Conservation (phyloP, 345 rosid genomes). For the Salix dunnii region DNA sequence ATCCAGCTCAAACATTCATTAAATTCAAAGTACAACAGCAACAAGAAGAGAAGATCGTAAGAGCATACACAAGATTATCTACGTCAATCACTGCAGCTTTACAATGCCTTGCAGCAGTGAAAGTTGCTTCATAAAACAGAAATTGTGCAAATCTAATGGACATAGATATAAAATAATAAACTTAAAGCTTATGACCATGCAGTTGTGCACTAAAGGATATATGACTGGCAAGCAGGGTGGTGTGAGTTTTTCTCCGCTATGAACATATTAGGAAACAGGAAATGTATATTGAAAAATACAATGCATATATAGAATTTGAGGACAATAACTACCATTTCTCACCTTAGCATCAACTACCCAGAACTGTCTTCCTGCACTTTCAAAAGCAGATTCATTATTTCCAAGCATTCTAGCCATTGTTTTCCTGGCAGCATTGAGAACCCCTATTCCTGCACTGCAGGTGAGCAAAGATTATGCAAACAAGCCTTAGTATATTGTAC, state of each 20-base stretch:
- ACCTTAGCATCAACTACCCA: slow-evolving; percentile 99
- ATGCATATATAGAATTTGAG: neutral
- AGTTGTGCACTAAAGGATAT: no score
- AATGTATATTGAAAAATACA: neutral
- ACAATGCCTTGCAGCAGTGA: neutral
- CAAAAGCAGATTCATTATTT: slow-evolving; percentile 76
- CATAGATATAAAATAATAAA: neutral
- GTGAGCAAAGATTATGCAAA: slow-evolving; percentile 24
- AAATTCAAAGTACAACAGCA: neutral
- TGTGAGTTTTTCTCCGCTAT: no score
- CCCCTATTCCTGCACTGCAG: slow-evolving; percentile 96
- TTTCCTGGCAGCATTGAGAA: slow-evolving; percentile 92
- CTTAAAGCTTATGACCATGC: neutral
- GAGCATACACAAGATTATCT: neutral
- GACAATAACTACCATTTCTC: slow-evolving; percentile 5
- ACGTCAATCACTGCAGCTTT: neutral
- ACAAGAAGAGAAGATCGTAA: neutral
- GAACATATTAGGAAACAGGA: neutral
- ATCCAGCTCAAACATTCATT: neutral
- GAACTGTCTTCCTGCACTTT: slow-evolving; percentile 86
- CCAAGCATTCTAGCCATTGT: slow-evolving; percentile 99
- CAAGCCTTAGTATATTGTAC: slow-evolving; percentile 1
- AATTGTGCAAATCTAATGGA: neutral
- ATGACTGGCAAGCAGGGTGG: neutral
- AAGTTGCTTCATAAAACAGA: neutral